Evolutionary conservation across 2,329 filamentous ascomycete genomes (phyloP).

Genomic region (Pseudocercospora crystallina): DNA sequence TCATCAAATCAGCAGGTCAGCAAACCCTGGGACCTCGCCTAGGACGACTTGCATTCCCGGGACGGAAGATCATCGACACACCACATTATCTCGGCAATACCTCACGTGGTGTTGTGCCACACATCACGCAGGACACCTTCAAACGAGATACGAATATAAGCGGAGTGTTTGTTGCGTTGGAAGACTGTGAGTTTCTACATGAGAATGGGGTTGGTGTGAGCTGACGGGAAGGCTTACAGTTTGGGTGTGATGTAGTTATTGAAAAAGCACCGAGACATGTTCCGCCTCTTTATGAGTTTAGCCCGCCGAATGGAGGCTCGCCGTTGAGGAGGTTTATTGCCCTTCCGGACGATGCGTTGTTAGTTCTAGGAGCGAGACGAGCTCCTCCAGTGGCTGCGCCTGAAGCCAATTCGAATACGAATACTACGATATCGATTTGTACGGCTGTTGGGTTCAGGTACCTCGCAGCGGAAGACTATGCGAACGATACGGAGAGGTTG

Average conservation of each 20-base stretch:
- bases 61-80: conserved; percentile 70
- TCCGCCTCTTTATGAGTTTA: conserved; percentile 55
- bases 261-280: conserved; percentile 55
- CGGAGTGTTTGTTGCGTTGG: conserved; percentile 77
- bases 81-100: conserved; percentile 78
- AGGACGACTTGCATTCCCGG: conserved; percentile 63
- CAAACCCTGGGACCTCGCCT: conserved; percentile 58
- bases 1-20: conserved; percentile 40
- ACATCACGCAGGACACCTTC: conserved; percentile 84
- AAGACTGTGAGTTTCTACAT: conserved; percentile 73
- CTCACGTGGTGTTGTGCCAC: conserved; percentile 81
- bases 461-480: conserved; percentile 69
- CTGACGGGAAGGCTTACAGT: conserved; percentile 42
- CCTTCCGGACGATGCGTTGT: conserved; percentile 62
- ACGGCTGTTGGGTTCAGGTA: conserved; percentile 83
- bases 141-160: conserved; percentile 62
- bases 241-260: conserved; percentile 54
- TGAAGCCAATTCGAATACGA: conserved; percentile 55
- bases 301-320: conserved; percentile 45
- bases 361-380: conserved; percentile 75
- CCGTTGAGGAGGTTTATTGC: conserved; percentile 76
- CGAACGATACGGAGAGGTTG: conserved; percentile 62
- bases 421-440: conserved; percentile 70
- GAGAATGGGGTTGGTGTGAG: conserved; percentile 15
- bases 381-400: conserved; percentile 70